Conservation (phyloP, 768 basidiomycete genomes). For the Pholiota molesta region DNA sequence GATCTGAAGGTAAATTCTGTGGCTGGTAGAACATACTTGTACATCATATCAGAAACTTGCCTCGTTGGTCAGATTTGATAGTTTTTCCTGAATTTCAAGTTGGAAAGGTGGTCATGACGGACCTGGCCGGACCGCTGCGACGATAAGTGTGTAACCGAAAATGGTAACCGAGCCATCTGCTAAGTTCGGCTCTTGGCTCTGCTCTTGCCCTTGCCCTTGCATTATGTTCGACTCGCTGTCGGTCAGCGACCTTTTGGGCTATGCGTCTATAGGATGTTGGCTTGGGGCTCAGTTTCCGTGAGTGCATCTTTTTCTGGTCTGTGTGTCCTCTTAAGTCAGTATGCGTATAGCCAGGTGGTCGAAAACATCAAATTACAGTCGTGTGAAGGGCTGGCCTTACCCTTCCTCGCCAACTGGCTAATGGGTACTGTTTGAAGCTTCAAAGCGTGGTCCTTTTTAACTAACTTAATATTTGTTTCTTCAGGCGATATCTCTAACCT, state of each 20-base stretch:
- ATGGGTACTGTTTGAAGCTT: slow-evolving; percentile 56
- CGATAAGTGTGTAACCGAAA: slow-evolving; percentile 10
- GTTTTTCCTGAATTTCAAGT: neutral
- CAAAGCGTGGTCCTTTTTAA: slow-evolving; percentile 6
- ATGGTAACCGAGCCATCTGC: slow-evolving; percentile 2
- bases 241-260: slow-evolving; percentile 70
- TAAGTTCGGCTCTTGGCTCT: slow-evolving; percentile 22
- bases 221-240: slow-evolving; percentile 32
- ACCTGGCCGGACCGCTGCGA: slow-evolving; percentile 6
- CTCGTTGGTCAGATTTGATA: neutral
- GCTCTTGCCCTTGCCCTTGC: slow-evolving; percentile 13
- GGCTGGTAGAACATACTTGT: too few relatives aligned
- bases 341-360: slow-evolving; percentile 68
- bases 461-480: slow-evolving; percentile 5
- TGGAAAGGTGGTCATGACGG: too few relatives aligned
- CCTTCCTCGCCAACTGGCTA: slow-evolving; percentile 93
- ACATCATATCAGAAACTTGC: neutral
- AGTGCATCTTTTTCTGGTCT: slow-evolving; percentile 33
- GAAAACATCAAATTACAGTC: slow-evolving; percentile 77
- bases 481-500: slow-evolving; percentile 92
- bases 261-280: slow-evolving; percentile 78
- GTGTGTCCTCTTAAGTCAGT: slow-evolving; percentile 5
- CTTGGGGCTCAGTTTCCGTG: slow-evolving; percentile 88
- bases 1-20: too few relatives aligned
- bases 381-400: slow-evolving; percentile 89